Conservation (phyloP, 345 rosid genomes). For the Erysimum cheiranthoides region DNA sequence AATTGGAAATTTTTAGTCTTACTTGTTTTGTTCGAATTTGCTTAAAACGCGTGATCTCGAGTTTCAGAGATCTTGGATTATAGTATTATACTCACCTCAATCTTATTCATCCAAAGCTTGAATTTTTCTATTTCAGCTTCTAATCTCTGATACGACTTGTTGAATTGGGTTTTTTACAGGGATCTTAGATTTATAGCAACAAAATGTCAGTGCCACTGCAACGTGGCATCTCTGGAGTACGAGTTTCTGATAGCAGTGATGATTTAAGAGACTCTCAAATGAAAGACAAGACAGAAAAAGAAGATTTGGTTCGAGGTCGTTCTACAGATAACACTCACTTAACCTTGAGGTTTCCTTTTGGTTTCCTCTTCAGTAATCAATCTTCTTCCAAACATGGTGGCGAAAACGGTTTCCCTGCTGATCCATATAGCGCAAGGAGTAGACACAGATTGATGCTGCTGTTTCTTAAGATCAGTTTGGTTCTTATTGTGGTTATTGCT, state of each 20-base stretch:
- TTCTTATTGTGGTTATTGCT: conserved; percentile 67
- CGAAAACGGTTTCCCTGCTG: conserved; percentile 71
- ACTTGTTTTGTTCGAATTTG: background rate
- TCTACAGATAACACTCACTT: conserved; percentile 55
- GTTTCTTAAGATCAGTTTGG: conserved; percentile 73
- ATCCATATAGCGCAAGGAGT: conserved; percentile 63
- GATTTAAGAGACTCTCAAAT: conserved; percentile 74
- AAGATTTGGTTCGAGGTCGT: conserved; percentile 61
- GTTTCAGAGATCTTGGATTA: conserved; percentile 11
- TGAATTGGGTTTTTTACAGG: conserved; percentile 10
- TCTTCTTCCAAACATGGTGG: conserved; percentile 67
- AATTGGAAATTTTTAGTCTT: conserved; percentile 3
- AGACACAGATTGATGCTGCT: conserved; percentile 65
- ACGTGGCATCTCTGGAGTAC: conserved; percentile 65
- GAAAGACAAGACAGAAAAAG: conserved; percentile 81
- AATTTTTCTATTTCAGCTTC: conserved; percentile 5
- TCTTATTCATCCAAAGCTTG: background rate
- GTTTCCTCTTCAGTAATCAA: conserved; percentile 54
- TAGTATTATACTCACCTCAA: background rate
- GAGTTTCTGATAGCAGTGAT: conserved; percentile 67
- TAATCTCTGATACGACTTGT: background rate
- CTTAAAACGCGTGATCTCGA: conserved; percentile 3
- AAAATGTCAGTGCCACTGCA: conserved; percentile 83
- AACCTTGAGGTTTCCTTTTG: conserved; percentile 64
- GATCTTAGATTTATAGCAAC: conserved; percentile 44